Base-by-base conservation (phyloP, 75 land plant genomes). In the Pinus tabuliformis region DNA sequence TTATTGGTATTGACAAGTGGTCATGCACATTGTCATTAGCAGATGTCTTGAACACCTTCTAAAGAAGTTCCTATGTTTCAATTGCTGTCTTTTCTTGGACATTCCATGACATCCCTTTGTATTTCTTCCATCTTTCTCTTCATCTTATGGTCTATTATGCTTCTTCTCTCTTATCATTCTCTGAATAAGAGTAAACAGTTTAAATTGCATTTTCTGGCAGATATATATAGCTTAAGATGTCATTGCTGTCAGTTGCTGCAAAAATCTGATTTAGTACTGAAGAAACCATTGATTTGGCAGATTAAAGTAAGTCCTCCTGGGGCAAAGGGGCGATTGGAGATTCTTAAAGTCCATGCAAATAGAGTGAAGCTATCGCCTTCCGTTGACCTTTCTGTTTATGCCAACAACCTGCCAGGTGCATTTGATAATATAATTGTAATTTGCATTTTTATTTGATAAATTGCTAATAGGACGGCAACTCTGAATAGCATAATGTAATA, bases 281-380 rank as follows among this genome's bases (percentile, higher is more conserved):
- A 39, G 1, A 49, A 33, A 4, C 8, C n/a, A 9, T n/a, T 73
- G 72, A 2, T 76, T 36, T 73, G 86, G 18, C 83, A 95, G 98
- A 95, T 96, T 77, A 80, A 77, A 60, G 81, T 94, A 33, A 84
- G 82, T 9, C 97, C 99, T 72, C 95, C 99, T 14, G 85, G 83
- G 76, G 91, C 93, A 59, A 91, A 94, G 70, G 99, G 96, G 16
- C 82, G 99, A 73, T 56, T 85, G 56, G 90, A 90, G 33, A 92
- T 96, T 62, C 77, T 96, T 80, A 94, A 96, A 77, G 94, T 96
- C 81, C 99, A 96, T 85, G 84, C 97, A 21, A 79, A 86, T 49
- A 89, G 83, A 73, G 97, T 96, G 77, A 96, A 90, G 74, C 81
- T 96, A 78, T 91, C 95, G 56, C 79, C 86, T 14, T 81, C 98